A percentile compares a stretch with the other conserved stretches of the same genome.
These are phyloP conservation scores for Zymoseptoria tritici DNA, from an alignment of 2,329 filamentous ascomycete genomes.

Conservation along the genomic window DNA sequence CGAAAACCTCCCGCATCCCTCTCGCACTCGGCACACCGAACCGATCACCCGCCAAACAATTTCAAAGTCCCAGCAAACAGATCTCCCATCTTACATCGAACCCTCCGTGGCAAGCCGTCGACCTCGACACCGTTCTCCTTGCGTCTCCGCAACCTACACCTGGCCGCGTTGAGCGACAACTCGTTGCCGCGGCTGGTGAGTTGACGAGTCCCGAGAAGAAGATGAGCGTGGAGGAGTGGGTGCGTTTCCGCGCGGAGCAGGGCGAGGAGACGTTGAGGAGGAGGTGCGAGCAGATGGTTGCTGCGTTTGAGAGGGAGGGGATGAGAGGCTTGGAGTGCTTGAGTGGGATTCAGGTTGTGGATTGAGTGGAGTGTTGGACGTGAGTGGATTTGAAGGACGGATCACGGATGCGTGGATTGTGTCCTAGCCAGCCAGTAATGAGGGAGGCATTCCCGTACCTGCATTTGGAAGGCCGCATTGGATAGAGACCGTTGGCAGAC, in stretches of 20 bases:
- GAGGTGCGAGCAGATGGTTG: constrained; percentile 78
- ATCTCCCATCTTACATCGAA: constrained; percentile 46
- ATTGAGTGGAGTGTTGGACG: not conserved
- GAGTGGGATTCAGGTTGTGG: constrained; percentile 55
- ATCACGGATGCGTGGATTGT: not conserved
- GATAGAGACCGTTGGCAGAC: not conserved
- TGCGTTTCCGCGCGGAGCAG: constrained; percentile 68
- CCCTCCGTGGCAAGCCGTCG: constrained; percentile 62
- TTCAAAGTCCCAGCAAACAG: constrained; percentile 36
- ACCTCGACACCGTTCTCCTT: constrained; percentile 65
- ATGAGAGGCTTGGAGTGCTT: constrained; percentile 67
- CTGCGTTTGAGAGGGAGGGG: constrained; percentile 75
- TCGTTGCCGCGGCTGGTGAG: constrained; percentile 44
- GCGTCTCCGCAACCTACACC: constrained; percentile 32
- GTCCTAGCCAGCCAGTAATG: not conserved
- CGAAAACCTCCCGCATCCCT: constrained; percentile 34
- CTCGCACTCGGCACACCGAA: constrained; percentile 36
- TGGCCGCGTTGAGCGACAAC: constrained; percentile 17
- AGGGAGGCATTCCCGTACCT: not conserved
- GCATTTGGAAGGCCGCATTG: not conserved
- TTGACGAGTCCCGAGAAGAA: constrained; percentile 70
- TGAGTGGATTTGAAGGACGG: not conserved
- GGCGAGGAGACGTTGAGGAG: constrained; percentile 71
- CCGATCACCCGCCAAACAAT: constrained; percentile 19
- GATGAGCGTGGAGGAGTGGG: constrained; percentile 94